These are phyloP conservation scores for Hsuehochloa calcarea DNA, from an alignment of 176 grass and related monocot genomes.

Conservation along the genomic window DNA sequence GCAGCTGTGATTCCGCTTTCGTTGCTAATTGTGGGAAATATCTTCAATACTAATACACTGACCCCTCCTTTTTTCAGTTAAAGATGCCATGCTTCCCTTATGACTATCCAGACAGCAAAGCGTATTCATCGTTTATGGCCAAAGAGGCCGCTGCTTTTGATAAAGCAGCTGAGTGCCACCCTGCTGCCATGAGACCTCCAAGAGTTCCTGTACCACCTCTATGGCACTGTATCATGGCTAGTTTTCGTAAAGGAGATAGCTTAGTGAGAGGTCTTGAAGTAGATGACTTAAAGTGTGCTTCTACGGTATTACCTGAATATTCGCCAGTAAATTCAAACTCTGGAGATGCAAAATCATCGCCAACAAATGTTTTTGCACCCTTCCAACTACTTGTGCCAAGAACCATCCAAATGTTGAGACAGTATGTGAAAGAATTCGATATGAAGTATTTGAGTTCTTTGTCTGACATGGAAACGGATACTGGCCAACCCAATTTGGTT, in stretches of 20 bases:
- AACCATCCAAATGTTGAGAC: conserved; percentile 48
- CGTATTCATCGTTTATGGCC: conserved; percentile 54
- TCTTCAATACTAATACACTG: conserved; percentile 13
- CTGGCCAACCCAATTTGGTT: conserved; percentile 24
- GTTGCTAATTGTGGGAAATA: conserved; percentile 9
- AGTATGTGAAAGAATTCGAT: conserved; percentile 51
- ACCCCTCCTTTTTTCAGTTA: conserved; percentile 42
- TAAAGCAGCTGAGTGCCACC: conserved; percentile 44
- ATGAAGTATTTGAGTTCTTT: conserved; percentile 24
- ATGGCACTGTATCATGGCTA: conserved; percentile 56
- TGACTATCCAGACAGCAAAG: conserved; percentile 88
- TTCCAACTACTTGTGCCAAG: conserved; percentile 54
- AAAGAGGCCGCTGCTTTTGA: conserved; percentile 49
- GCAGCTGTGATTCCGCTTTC: neutral
- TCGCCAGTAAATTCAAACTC: conserved; percentile 1
- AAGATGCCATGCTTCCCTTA: conserved; percentile 75
- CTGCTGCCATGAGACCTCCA: conserved; percentile 55
- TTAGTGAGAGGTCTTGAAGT: conserved; percentile 25
- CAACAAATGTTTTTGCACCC: conserved; percentile 1
- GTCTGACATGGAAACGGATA: conserved; percentile 23
- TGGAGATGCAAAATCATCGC: conserved; percentile 23
- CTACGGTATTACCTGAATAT: conserved; percentile 25
- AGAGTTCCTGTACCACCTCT: conserved; percentile 56
- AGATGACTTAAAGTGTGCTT: conserved; percentile 4
- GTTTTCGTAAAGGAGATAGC: conserved; percentile 31